Conservation (phyloP, 1,284 basidiomycete species). For the Cutaneotrichosporon cyanovorans region DNA sequence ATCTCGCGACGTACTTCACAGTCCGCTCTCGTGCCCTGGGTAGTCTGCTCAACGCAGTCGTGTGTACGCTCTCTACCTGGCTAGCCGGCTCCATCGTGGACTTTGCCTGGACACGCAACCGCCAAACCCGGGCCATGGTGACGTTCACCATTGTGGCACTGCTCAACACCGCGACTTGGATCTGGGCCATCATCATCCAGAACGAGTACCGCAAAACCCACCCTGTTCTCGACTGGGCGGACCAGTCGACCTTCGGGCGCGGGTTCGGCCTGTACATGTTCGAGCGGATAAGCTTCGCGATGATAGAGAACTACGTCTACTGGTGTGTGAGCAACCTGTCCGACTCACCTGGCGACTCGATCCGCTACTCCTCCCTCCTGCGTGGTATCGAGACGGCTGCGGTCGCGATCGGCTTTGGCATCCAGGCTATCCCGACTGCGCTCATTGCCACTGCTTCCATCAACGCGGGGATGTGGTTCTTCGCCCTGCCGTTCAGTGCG, state of each 20-base stretch:
- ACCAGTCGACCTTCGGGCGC: slow-evolving; percentile 5
- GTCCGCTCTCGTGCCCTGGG: slow-evolving; percentile 30
- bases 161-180: slow-evolving; percentile 8
- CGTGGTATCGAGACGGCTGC: slow-evolving; percentile 12
- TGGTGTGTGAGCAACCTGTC: slow-evolving; percentile 8
- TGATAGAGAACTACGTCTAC: slow-evolving; percentile 12
- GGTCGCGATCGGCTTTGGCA: slow-evolving; percentile 5
- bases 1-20: slow-evolving; percentile 27
- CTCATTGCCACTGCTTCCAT: slow-evolving; percentile 6
- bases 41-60: slow-evolving; percentile 9
- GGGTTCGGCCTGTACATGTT: slow-evolving; percentile 14
- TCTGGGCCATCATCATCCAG: slow-evolving; percentile 10
- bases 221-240: slow-evolving; percentile 9
- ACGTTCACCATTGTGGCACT: slow-evolving; percentile 1
- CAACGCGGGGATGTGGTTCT: slow-evolving; percentile 7
- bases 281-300: slow-evolving; percentile 3
- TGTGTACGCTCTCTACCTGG: slow-evolving; percentile 6
- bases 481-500: slow-evolving; percentile 3
- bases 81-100: slow-evolving; percentile 8
- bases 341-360: slow-evolving; percentile 13
- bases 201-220: slow-evolving; percentile 8
- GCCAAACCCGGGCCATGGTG: slow-evolving; percentile 3
- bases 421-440: slow-evolving; percentile 11
- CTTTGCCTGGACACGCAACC: slow-evolving; percentile 2
- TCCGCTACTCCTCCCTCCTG: slow-evolving; percentile 9